Evolutionary conservation across 306 rosid genomes (phyloP), one percentile per base, ranked within the genome.

Genomic region (Bauhinia variegata): DNA sequence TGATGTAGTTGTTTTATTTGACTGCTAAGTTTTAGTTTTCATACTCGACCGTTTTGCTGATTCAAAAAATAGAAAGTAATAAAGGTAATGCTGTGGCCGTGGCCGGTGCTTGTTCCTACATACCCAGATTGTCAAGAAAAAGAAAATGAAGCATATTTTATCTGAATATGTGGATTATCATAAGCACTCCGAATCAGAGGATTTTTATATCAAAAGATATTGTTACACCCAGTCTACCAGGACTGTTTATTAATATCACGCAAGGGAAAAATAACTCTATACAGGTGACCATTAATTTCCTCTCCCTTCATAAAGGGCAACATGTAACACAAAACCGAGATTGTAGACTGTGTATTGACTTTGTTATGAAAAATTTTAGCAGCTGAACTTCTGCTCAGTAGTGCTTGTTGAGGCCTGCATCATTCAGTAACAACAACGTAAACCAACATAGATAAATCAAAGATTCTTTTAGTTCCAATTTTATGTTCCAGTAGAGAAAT

Each of bases 331-430:
- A 82, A 88, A 81, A 71, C 80, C 78, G 47, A 74, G 68, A 81
- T 41, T 74, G 88, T n/a, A n/a, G n/a, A n/a, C 73, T 55, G 67
- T 49, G n/a, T n/a, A n/a, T 37, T 48, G 65, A 51, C 81, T 80
- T 70, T 14, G 49, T 56, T 74, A 30, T 70, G 42, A n/a, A n/a
- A n/a, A n/a, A 43, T 8, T 80, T 82, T 80, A 83, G 69, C 33
- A 59, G 78, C 73, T 86, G 85, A 86, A 88, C 69, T 91, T 88
- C 80, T 88, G 96, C 73, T 88, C 97, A 7, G 85, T 39, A 10
- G 83, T 66, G 80, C 88, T 91, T 30, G 81, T 44, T 34, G 87
- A 65, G 60, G 83, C 92, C 97, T 91, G 84, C 82, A 77, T 76
- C 67, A 77, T 78, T 63, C 53, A 57, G 48, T 42, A 74, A 61